Percentiles rank a stretch among this genome's conserved stretches.
Conservation (phyloP, 768 basidiomycete genomes). For the Chalciporus chontae region DNA sequence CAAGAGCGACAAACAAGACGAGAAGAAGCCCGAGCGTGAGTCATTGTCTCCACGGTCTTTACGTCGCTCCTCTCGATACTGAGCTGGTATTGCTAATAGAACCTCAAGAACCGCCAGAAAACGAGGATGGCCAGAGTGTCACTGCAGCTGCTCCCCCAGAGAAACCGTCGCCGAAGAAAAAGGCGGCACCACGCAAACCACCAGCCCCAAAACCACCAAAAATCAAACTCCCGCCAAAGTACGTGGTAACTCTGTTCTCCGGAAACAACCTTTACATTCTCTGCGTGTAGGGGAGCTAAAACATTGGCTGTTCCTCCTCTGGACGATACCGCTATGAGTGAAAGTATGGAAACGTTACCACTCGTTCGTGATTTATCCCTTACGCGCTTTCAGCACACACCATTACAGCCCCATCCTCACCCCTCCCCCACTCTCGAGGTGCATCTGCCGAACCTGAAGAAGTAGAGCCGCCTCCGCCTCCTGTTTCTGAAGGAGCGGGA, state of each 20-base stretch:
- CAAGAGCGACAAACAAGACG: slow-evolving; percentile 48
- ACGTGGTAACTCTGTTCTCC: slow-evolving; percentile 4
- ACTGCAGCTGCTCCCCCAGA: slow-evolving; percentile 23
- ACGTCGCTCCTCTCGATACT: slow-evolving; percentile 10
- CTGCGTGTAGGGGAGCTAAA: slow-evolving; percentile 29
- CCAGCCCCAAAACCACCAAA: slow-evolving; percentile 35
- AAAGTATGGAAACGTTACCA: slow-evolving; percentile 43
- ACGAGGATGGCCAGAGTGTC: slow-evolving; percentile 17
- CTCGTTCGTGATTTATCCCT: background rate
- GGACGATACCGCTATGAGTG: slow-evolving; percentile 56
- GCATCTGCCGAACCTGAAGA: slow-evolving; percentile 52
- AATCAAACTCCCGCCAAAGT: slow-evolving; percentile 31
- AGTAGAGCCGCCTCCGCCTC: slow-evolving; percentile 25
- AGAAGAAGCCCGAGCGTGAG: slow-evolving; percentile 46
- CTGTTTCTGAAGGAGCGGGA: slow-evolving; percentile 31
- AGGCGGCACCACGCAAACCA: slow-evolving; percentile 42
- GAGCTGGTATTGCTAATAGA: slow-evolving; percentile 18
- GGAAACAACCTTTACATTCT: background rate
- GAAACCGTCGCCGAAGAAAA: slow-evolving; percentile 47
- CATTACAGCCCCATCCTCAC: slow-evolving; percentile 72
- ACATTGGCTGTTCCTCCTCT: slow-evolving; percentile 32
- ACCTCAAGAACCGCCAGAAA: slow-evolving; percentile 29
- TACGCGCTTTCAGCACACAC: slow-evolving; percentile 45
- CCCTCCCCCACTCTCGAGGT: slow-evolving; percentile 37
- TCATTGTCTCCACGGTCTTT: slow-evolving; percentile 26